These are phyloP conservation scores for Parietaria judaica DNA, from an alignment of 306 rosid species.

Conservation along the genomic window DNA sequence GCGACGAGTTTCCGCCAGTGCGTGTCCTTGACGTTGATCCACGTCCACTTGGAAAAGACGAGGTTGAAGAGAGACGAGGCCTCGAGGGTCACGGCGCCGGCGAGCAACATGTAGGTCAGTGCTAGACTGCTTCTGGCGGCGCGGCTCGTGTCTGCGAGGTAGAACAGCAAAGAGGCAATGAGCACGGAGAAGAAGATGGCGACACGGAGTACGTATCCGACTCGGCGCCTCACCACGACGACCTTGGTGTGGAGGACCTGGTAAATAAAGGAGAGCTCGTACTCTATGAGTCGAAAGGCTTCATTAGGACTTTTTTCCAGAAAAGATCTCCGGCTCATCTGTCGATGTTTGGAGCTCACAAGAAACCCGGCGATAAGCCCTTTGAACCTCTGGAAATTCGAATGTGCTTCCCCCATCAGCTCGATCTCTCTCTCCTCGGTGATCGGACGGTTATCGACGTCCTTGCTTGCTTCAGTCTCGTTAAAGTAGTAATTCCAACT, in stretches of 20 bases:
- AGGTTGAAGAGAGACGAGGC: neutral
- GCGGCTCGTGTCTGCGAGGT: neutral
- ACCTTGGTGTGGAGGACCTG: slow-evolving; percentile 30
- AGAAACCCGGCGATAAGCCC: slow-evolving; percentile 25
- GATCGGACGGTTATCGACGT: neutral
- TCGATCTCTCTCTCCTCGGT: neutral
- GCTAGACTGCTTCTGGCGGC: neutral
- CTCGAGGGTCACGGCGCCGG: slow-evolving; percentile 15
- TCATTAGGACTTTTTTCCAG: neutral
- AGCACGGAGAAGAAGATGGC: neutral
- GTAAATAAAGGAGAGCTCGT: slow-evolving; percentile 22
- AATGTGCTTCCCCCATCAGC: slow-evolving; percentile 12
- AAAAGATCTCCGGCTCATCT: slow-evolving; percentile 7
- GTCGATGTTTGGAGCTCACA: slow-evolving; percentile 13
- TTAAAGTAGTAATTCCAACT: neutral
- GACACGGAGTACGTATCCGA: slow-evolving; percentile 12
- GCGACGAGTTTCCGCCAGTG: slow-evolving; percentile 1
- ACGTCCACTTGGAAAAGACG: slow-evolving; percentile 11
- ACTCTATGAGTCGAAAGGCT: slow-evolving; percentile 18
- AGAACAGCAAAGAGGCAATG: neutral
- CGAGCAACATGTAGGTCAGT: slow-evolving; percentile 14
- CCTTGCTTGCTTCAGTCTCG: neutral
- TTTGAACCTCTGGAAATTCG: slow-evolving; percentile 14
- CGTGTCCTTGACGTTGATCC: neutral
- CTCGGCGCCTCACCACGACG: neutral